These are phyloP conservation scores for Boechera divaricarpa DNA, from an alignment of 345 rosid species.

Conservation along the genomic window DNA sequence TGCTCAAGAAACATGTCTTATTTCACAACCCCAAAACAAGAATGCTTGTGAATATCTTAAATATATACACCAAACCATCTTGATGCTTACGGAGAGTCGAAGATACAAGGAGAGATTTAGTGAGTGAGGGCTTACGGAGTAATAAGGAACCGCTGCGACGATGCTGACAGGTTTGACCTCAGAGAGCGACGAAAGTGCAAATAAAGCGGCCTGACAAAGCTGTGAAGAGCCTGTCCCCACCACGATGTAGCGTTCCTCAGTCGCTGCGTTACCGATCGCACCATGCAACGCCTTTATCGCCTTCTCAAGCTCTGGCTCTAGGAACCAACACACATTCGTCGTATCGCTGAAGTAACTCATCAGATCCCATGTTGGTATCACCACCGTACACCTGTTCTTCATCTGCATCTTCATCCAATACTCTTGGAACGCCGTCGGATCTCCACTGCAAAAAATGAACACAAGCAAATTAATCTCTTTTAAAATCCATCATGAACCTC, in stretches of 20 bases:
- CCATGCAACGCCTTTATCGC: constrained; percentile 70
- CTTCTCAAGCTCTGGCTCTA: constrained; percentile 63
- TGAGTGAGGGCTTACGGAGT: constrained; percentile 60
- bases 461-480: neutral
- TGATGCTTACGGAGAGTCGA: neutral
- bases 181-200: constrained; percentile 62
- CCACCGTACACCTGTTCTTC: constrained; percentile 62
- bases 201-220: constrained; percentile 70
- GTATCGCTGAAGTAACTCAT: constrained; percentile 83
- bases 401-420: constrained; percentile 67
- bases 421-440: constrained; percentile 65
- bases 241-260: constrained; percentile 57
- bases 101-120: neutral
- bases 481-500: neutral
- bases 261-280: constrained; percentile 63
- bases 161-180: constrained; percentile 60
- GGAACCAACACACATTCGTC: constrained; percentile 69
- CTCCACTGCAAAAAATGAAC: constrained; percentile 60
- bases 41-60: neutral
- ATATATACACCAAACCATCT: neutral
- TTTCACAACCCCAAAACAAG: neutral
- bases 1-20: neutral
- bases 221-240: constrained; percentile 90
- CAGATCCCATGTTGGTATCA: constrained; percentile 59
- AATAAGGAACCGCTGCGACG: constrained; percentile 81